These are phyloP conservation scores for Thermomyces lanuginosus DNA, from an alignment of 2,329 filamentous ascomycete species.

Conservation along the genomic window DNA sequence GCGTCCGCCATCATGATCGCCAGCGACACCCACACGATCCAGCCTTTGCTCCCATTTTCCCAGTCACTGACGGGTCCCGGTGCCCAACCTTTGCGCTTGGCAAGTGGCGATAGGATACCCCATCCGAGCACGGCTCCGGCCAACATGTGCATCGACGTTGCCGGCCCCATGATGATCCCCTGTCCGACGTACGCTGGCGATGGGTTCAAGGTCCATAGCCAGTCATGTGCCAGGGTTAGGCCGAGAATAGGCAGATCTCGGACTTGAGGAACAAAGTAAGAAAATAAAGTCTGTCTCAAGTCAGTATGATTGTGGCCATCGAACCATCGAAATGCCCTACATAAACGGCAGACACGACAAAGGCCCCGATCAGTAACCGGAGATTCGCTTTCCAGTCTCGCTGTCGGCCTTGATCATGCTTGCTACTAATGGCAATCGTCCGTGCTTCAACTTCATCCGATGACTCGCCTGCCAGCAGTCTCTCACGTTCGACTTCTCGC, in stretches of 20 bases:
- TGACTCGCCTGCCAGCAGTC: conserved; percentile 5
- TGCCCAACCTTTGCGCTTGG: conserved; percentile 76
- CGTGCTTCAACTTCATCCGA: too few species aligned
- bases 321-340: conserved; percentile 15
- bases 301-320: conserved; percentile 2
- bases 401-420: conserved; percentile 20
- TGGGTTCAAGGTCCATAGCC: conserved; percentile 93
- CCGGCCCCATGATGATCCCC: conserved; percentile 95
- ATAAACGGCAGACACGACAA: conserved; percentile 41
- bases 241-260: conserved; percentile 82
- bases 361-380: conserved; percentile 42
- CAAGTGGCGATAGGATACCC: conserved; percentile 76
- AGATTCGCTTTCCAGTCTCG: conserved; percentile 49
- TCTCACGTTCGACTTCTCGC: conserved; percentile 17
- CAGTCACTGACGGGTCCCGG: conserved; percentile 74
- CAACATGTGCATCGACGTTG: conserved; percentile 90
- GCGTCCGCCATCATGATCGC: conserved; percentile 96
- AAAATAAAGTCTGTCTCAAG: conserved; percentile 54
- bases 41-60: conserved; percentile 87
- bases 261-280: conserved; percentile 77
- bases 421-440: too few species aligned
- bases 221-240: conserved; percentile 51
- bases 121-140: conserved; percentile 78
- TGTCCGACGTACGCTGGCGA: conserved; percentile 95
- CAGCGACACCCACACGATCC: conserved; percentile 94